Evolutionary conservation across 306 rosid genomes (phyloP), one percentile per base, ranked within the genome.

Genomic region (Lathyrus oleraceus): DNA sequence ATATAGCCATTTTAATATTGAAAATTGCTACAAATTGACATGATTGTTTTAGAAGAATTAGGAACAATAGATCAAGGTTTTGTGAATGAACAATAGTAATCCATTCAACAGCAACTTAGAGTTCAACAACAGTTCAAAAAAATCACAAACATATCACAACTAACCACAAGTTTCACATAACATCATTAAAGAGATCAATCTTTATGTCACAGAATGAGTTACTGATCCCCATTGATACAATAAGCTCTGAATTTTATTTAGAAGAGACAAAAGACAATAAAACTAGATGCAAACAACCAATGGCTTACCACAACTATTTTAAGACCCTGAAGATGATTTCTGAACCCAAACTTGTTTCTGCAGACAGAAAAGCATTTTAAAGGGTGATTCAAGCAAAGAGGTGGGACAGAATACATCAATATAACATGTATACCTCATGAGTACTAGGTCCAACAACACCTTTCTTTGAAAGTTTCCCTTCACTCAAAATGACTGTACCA

Each of bases 341-440:
- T 94, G 99, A 80, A 94, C 95, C 99, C 99, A 94, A 53, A 91
- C 89, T 81, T 91, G 99, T 83, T 87, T 94, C 99, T 94, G 97
- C 87, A 72, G 64, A 81, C 66, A 83, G 25, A 70, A 54, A 43
- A 60, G 62, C 40, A 80, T 38, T 66, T 67, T 61, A 61, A 71
- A 61, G 1, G 47, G 20, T 51, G 35, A 60, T 49, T 25, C 78
- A 77, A 45, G 57, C 27, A 75, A 66, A 65, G 12, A 56, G 56
- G 38, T 52, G 20, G 38, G 40, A 64, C 5, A 49, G 64, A 57
- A 44, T 36, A 38, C 54, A 65, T 59, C 63, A 70, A 65, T 56
- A 72, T 60, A 53, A 74, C 63, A 75, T 75, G 10, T 65, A 75
- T 74, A 88, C 99, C 97, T 94, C 99, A 16, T 82, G 85, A 67